Percentiles rank a stretch among this genome's conserved stretches.
These are phyloP conservation scores for Pyrus communis DNA, from an alignment of 306 rosid genomes.

Conservation along the genomic window DNA sequence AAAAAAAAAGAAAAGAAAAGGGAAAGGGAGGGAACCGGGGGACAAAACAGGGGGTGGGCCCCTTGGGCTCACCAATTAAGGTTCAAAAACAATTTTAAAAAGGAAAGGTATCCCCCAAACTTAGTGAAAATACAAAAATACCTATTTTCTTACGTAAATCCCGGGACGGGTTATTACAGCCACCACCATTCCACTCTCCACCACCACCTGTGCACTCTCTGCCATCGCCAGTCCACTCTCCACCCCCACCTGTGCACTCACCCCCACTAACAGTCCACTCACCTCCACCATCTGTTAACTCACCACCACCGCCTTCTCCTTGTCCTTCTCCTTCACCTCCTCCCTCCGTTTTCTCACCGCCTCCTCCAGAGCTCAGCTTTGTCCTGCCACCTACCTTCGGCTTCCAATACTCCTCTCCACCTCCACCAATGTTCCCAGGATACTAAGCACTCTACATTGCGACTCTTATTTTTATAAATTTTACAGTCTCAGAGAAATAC, in stretches of 20 bases:
- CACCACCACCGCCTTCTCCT: conserved; percentile 13
- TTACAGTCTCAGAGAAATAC: conserved; percentile 9
- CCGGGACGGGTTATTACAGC: too few relatives aligned
- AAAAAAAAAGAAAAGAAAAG: too few relatives aligned
- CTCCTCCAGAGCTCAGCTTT: not conserved
- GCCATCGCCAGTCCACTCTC: not conserved
- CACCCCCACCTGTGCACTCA: not conserved
- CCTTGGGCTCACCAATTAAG: too few relatives aligned
- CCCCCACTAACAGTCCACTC: conserved; percentile 7
- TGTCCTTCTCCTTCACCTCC: conserved; percentile 8
- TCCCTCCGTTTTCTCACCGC: conserved; percentile 5
- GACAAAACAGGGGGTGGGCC: too few relatives aligned
- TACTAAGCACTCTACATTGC: conserved; percentile 10
- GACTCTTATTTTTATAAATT: conserved; percentile 1
- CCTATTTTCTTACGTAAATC: too few relatives aligned
- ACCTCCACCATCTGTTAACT: conserved; percentile 3
- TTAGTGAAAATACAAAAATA: too few relatives aligned
- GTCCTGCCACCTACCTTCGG: conserved; percentile 25
- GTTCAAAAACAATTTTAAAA: too few relatives aligned
- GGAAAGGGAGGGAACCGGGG: too few relatives aligned
- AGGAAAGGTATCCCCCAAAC: too few relatives aligned
- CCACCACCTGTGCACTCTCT: not conserved
- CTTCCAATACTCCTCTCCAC: conserved; percentile 24
- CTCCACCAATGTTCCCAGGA: conserved; percentile 29
- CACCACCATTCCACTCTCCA: not conserved